Percentiles rank a stretch among this genome's conserved stretches.
Evolutionary conservation across 306 rosid species (phyloP).

Genomic region (Vachellia pachyceras): DNA sequence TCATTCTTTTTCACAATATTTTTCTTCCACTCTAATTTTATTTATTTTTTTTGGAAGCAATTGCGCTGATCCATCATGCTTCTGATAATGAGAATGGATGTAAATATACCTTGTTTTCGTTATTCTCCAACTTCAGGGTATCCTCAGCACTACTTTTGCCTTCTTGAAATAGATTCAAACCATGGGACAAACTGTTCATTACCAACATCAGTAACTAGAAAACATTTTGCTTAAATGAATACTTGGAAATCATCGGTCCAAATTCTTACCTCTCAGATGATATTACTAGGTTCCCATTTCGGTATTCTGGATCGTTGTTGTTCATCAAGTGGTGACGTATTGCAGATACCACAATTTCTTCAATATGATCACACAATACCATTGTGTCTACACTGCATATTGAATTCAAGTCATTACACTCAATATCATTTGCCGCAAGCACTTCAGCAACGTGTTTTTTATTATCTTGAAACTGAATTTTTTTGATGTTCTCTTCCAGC

Average conservation of each 20-base stretch:
- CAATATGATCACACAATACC: constrained; percentile 66
- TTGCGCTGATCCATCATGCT: constrained; percentile 7
- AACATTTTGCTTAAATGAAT: constrained; percentile 6
- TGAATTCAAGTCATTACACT: constrained; percentile 75
- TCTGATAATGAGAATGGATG: constrained; percentile 12
- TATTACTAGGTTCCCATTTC: constrained; percentile 91
- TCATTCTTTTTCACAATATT: neutral
- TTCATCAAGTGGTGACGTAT: constrained; percentile 74
- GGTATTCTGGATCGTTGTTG: constrained; percentile 71
- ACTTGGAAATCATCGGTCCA: constrained; percentile 6
- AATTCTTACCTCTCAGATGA: constrained; percentile 73
- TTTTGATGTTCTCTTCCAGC: constrained; percentile 77
- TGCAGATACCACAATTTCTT: constrained; percentile 85
- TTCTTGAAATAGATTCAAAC: constrained; percentile 82
- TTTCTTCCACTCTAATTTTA: neutral
- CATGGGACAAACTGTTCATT: constrained; percentile 84
- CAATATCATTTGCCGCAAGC: constrained; percentile 86
- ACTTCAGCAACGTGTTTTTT: constrained; percentile 87
- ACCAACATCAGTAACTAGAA: constrained; percentile 38
- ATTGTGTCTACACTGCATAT: constrained; percentile 70
- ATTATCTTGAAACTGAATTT: constrained; percentile 75
- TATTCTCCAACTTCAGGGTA: constrained; percentile 55
- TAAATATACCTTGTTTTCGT: constrained; percentile 71
- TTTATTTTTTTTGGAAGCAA: neutral
- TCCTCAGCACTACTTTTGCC: constrained; percentile 66